A percentile compares a stretch with the other conserved stretches of the same genome.
These are phyloP conservation scores for Blepharisma stoltei DNA, from an alignment of 73 alveolate species.

Conservation along the genomic window DNA sequence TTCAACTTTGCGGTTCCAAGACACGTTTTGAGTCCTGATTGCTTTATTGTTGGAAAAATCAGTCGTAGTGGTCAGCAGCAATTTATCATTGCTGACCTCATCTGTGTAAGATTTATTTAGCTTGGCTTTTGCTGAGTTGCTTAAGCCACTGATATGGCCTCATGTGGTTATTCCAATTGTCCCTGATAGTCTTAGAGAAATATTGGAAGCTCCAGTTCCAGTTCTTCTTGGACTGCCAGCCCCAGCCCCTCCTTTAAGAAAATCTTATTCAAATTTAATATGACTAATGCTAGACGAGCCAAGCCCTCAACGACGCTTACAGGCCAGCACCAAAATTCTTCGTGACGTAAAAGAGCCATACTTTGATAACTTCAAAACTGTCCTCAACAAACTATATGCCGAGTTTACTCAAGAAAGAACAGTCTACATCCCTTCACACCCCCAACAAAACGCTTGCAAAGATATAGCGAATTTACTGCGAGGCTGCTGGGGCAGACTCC, in stretches of 20 bases:
- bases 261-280: neutral
- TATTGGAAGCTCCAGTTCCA: constrained; percentile 71
- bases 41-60: constrained; percentile 34
- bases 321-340: neutral
- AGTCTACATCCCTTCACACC: neutral
- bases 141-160: constrained; percentile 62
- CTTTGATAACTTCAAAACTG: neutral
- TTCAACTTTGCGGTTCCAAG: constrained; percentile 38
- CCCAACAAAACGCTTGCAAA: neutral
- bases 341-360: constrained; percentile 6
- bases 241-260: constrained; percentile 14
- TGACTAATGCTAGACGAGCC: constrained; percentile 29
- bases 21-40: constrained; percentile 39
- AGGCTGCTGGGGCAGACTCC: neutral
- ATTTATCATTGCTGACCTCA: constrained; percentile 12
- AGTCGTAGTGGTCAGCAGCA: constrained; percentile 14
- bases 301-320: neutral
- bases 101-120: constrained; percentile 30
- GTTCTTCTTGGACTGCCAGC: constrained; percentile 44
- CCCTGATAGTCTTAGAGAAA: constrained; percentile 55
- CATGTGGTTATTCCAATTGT: constrained; percentile 57
- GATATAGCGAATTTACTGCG: neutral
- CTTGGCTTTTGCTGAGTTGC: constrained; percentile 41
- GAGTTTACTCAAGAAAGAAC: neutral
- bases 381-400: neutral